Conservation (phyloP, 441 rosid genomes). For the Isatis lusitanica region DNA sequence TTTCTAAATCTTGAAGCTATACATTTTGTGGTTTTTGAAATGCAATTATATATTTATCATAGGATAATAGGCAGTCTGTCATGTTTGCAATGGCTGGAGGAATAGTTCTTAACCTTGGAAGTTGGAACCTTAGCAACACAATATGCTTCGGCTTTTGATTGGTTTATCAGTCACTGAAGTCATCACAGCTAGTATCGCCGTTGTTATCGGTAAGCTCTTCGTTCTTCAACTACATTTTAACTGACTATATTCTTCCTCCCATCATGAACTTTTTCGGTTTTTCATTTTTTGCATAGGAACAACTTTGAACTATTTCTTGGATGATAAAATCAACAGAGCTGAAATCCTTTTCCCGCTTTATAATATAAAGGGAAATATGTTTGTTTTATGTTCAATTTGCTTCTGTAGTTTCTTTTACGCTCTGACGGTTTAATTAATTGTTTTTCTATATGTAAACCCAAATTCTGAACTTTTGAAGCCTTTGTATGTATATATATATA, state of each 20-base stretch:
- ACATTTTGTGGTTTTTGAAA: background rate
- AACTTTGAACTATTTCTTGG: constrained; percentile 82
- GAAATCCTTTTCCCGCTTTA: constrained; percentile 62
- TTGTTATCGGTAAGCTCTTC: constrained; percentile 55
- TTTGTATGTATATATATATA: no score
- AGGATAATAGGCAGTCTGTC: constrained; percentile 86
- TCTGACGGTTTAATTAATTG: no score
- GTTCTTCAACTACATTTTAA: background rate
- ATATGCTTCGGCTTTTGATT: no score
- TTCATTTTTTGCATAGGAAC: constrained; percentile 39
- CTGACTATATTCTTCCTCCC: background rate
- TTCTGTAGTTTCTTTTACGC: no score
- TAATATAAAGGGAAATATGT: no score
- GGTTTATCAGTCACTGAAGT: no score
- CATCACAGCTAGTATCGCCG: constrained; percentile 65
- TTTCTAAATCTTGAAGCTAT: background rate
- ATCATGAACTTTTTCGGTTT: background rate
- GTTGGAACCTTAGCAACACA: constrained; percentile 72
- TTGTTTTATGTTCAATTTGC: no score
- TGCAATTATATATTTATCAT: background rate
- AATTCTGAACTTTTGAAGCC: no score
- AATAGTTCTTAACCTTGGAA: constrained; percentile 69
- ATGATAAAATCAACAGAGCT: constrained; percentile 74
- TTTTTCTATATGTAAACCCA: no score
- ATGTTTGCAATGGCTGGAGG: constrained; percentile 88